Conservation (phyloP, 2,329 filamentous ascomycete genomes). For the Macrophomina pseudophaseolina region DNA sequence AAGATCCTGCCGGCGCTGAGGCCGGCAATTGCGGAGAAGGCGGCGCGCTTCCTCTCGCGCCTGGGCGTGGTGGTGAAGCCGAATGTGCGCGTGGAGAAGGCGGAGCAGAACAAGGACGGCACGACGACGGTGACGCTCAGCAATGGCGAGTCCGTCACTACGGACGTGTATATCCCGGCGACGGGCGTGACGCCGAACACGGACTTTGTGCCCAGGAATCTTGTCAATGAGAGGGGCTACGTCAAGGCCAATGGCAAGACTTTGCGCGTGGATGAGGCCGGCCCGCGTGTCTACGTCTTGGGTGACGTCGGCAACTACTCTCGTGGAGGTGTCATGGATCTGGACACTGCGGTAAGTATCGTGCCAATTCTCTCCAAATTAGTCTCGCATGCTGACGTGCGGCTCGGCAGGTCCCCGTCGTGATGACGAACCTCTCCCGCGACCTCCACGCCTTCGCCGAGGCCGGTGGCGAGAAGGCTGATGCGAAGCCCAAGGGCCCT, state of each 20-base stretch:
- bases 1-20: conserved; percentile 36
- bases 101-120: conserved; percentile 36
- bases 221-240: conserved; percentile 36
- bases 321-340: conserved; percentile 38
- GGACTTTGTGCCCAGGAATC: conserved; percentile 33
- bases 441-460: conserved; percentile 46
- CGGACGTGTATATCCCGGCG: conserved; percentile 43
- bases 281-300: conserved; percentile 38
- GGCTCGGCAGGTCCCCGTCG: conserved; percentile 40
- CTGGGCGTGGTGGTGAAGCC: conserved; percentile 37
- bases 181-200: conserved; percentile 39
- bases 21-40: conserved; percentile 31
- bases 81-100: conserved; percentile 16
- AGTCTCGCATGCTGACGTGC: background rate
- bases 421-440: conserved; percentile 53
- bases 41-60: conserved; percentile 36
- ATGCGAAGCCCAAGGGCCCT: conserved; percentile 19
- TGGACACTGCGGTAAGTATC: conserved; percentile 34
- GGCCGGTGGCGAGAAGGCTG: conserved; percentile 12
- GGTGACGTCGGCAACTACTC: conserved; percentile 42
- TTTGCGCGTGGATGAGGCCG: conserved; percentile 36
- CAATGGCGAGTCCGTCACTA: conserved; percentile 50
- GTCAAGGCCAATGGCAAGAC: conserved; percentile 33
- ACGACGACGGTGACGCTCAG: conserved; percentile 42
- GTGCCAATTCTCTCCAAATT: background rate